These are phyloP conservation scores for Aspergillus japonicus DNA, from an alignment of 2,329 filamentous ascomycete species.

Conservation along the genomic window DNA sequence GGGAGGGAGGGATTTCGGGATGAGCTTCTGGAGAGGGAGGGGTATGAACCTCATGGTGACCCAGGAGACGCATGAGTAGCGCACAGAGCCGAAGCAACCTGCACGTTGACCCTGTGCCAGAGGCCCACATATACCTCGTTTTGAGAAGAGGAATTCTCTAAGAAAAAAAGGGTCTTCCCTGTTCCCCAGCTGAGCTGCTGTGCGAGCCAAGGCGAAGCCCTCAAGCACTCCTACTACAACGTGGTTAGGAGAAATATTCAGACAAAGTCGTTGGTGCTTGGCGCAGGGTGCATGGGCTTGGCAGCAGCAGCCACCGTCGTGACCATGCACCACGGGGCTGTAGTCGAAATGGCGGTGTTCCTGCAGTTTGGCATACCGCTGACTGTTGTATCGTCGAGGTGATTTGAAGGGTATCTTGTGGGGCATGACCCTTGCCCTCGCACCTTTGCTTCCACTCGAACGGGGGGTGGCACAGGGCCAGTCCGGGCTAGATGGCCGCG, in stretches of 20 bases:
- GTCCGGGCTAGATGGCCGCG: not conserved
- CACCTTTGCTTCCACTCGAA: not conserved
- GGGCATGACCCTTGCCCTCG: not conserved
- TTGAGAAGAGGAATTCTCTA: not conserved
- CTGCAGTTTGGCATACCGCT: slow-evolving; percentile 17
- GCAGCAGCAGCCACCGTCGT: slow-evolving; percentile 16
- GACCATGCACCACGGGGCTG: slow-evolving; percentile 8
- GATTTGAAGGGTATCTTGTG: slow-evolving; percentile 11
- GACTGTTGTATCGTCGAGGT: not conserved
- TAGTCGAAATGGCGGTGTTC: slow-evolving; percentile 22
- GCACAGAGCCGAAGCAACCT: not conserved
- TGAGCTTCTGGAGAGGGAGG: not conserved
- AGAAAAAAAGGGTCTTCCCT: not conserved
- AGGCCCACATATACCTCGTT: slow-evolving; percentile 3
- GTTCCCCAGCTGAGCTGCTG: slow-evolving; percentile 1
- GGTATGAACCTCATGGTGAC: not conserved
- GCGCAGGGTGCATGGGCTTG: slow-evolving; percentile 19
- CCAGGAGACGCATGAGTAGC: not conserved
- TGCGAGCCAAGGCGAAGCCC: slow-evolving; percentile 12
- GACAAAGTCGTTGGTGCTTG: slow-evolving; percentile 18
- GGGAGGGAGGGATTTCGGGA: not conserved
- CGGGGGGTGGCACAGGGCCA: not conserved
- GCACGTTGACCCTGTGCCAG: slow-evolving; percentile 1
- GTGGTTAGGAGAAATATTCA: slow-evolving; percentile 22
- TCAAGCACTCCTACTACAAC: slow-evolving; percentile 18